Evolutionary conservation across 495 filamentous ascomycete species (phyloP), one percentile per base, ranked within the genome.

Genomic region (Xeromyces bisporus): DNA sequence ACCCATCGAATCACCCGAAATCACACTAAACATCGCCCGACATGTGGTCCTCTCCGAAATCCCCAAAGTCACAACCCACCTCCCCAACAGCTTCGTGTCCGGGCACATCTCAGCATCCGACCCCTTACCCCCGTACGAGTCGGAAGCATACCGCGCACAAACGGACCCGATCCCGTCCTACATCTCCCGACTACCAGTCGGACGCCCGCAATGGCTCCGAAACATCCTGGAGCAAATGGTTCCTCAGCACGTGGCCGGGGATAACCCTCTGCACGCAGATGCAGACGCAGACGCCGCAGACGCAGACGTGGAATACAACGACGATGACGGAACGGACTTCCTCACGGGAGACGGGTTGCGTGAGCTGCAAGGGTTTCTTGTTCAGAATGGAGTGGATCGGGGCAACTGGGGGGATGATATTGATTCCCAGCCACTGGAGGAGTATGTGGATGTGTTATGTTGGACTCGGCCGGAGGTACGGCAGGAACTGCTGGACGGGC

Each of bases 11-110:
- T 46, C 60, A 7, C 49, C 52, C 2, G 51, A 62, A 16, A 73
- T 80, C 26, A 67, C 71, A 1, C 45, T 71, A 2, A 64, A 75
- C 30, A 68, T 84, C 33, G 83, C 82, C 1, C 68, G 89, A 16
- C 80, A 87, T 48, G 66, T 87, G 13, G 68, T 86, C 28, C 59
- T 93, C 3, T 73, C 80, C 2, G 80, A 86, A 40, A 69, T 67
- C 0, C 78, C 74, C 0, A 46, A 41, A 16, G 60, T 62, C 3
- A 64, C 53, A 8, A 57, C 56, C 10, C 51, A 60, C 39, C 48
- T 64, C 12, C 60, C 60, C 3, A 41, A 36, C 18, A 52, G 47
- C 11, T 64, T 59, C 37, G 50, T 58, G 8, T 48, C 53, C 7
- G 54, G 51, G 15, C 56, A 53, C 13, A 48, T 64, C 8, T 64